A percentile compares a stretch with the other conserved stretches of the same genome.
phyloP scores from a whole-genome alignment of 768 basidiomycete species.

The Nidularia pulvinata region DNA sequence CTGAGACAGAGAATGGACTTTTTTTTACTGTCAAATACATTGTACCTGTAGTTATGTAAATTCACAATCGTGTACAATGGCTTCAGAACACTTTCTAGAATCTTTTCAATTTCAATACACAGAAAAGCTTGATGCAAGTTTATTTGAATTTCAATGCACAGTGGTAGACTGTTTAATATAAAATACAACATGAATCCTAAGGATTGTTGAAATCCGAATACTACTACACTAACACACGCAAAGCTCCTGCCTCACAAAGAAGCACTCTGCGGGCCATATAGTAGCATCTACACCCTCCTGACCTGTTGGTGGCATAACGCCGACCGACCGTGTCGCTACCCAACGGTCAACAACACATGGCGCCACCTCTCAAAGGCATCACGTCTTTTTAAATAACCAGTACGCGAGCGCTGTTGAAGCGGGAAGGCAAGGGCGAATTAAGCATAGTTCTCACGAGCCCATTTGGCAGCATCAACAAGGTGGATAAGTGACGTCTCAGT shows the following conservation, averaged over 20 bases:
- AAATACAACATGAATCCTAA: constrained; percentile 3
- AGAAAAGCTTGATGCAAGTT: background rate
- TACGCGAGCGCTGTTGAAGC: constrained; percentile 93
- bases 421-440: constrained; percentile 52
- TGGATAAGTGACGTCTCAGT: constrained; percentile 89
- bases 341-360: constrained; percentile 47
- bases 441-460: constrained; percentile 85
- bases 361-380: background rate
- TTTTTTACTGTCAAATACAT: too few relatives aligned
- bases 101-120: too few relatives aligned
- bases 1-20: too few relatives aligned
- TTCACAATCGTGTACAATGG: too few relatives aligned
- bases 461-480: constrained; percentile 89
- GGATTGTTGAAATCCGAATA: constrained; percentile 87
- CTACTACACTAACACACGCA: constrained; percentile 40
- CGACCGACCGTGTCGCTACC: constrained; percentile 22
- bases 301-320: background rate
- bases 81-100: too few relatives aligned
- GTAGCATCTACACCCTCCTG: constrained; percentile 28
- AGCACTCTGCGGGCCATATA: constrained; percentile 35
- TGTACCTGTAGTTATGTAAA: too few relatives aligned
- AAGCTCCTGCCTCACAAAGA: constrained; percentile 33
- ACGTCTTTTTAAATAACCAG: constrained; percentile 41
- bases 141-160: background rate
- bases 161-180: background rate